Evolutionary conservation across 2,329 filamentous ascomycete species (phyloP).

Genomic region (Hypocreales sp.): DNA sequence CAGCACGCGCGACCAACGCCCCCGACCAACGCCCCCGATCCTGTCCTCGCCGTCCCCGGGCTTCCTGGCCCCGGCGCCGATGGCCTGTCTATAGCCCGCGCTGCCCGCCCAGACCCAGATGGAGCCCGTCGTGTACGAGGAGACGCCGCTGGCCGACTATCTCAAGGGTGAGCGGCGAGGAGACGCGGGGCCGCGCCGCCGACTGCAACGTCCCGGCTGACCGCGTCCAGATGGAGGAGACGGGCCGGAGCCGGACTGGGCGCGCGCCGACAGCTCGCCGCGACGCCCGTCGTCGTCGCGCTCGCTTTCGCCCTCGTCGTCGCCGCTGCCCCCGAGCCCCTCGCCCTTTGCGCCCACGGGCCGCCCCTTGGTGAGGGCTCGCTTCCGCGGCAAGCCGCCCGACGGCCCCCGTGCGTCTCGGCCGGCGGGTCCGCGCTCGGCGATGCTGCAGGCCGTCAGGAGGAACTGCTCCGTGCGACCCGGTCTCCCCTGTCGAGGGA

Average conservation of each 20-base stretch:
- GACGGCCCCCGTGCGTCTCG: no score
- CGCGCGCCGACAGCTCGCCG: slow-evolving; percentile 21
- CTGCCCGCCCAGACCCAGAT: slow-evolving; percentile 22
- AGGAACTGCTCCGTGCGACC: slow-evolving; percentile 34
- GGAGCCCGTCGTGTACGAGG: slow-evolving; percentile 78
- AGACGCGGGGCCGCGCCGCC: no score
- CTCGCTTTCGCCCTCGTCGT: slow-evolving; percentile 10
- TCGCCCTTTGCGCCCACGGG: slow-evolving; percentile 40
- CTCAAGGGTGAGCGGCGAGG: slow-evolving; percentile 71
- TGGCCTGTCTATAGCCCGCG: no score
- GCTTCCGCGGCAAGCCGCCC: slow-evolving; percentile 34
- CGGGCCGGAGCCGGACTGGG: slow-evolving; percentile 29
- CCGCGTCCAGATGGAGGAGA: slow-evolving; percentile 29
- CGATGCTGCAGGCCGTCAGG: slow-evolving; percentile 27
- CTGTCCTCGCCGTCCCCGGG: no score
- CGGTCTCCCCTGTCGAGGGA: background rate
- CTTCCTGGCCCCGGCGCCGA: no score
- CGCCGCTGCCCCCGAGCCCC: slow-evolving; percentile 31
- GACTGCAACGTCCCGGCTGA: no score
- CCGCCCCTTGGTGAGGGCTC: slow-evolving; percentile 35
- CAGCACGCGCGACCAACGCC: no score
- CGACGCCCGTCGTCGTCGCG: slow-evolving; percentile 12
- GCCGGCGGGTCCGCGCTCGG: slow-evolving; percentile 18
- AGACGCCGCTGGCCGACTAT: slow-evolving; percentile 78
- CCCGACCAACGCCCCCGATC: no score